These are phyloP conservation scores for Yamadazyma aaseri DNA, from an alignment of 1,139 yeast genomes.

Conservation along the genomic window DNA sequence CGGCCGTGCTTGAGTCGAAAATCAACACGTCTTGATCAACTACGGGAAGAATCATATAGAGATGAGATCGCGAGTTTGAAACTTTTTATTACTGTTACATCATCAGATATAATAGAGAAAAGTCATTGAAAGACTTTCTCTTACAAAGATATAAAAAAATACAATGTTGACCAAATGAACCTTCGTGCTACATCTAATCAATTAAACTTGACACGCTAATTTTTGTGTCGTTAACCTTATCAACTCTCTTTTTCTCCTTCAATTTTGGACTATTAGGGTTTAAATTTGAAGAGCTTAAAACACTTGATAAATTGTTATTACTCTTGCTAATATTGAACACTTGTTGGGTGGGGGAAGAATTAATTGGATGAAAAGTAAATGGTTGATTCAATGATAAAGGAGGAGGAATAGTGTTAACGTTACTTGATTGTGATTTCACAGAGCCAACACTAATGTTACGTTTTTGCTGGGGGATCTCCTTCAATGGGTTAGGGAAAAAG, in stretches of 20 bases:
- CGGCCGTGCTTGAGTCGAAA: slow-evolving; percentile 50
- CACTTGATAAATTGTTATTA: slow-evolving; percentile 14
- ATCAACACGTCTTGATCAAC: slow-evolving; percentile 50
- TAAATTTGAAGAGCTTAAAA: slow-evolving; percentile 12
- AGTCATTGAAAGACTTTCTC: too few species aligned
- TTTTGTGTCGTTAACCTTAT: slow-evolving; percentile 16
- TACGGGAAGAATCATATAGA: slow-evolving; percentile 20
- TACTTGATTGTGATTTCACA: slow-evolving; percentile 16
- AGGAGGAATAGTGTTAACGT: slow-evolving; percentile 18
- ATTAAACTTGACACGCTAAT: slow-evolving; percentile 26
- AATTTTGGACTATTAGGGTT: slow-evolving; percentile 4
- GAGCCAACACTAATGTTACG: slow-evolving; percentile 33
- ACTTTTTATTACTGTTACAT: slow-evolving; percentile 1
- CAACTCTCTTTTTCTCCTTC: slow-evolving; percentile 1
- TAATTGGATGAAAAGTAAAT: slow-evolving; percentile 6
- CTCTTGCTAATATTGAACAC: slow-evolving; percentile 13
- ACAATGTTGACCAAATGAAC: too few species aligned
- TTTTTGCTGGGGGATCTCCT: slow-evolving; percentile 21
- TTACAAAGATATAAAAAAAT: neutral
- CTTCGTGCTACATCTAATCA: too few species aligned
- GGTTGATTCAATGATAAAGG: slow-evolving; percentile 15
- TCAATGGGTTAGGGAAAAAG: slow-evolving; percentile 40
- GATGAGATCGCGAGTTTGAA: slow-evolving; percentile 4
- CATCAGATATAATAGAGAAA: neutral
- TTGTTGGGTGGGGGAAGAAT: slow-evolving; percentile 16